Evolutionary conservation across 306 rosid genomes (phyloP).

Genomic region (Cucurbita pepo): DNA sequence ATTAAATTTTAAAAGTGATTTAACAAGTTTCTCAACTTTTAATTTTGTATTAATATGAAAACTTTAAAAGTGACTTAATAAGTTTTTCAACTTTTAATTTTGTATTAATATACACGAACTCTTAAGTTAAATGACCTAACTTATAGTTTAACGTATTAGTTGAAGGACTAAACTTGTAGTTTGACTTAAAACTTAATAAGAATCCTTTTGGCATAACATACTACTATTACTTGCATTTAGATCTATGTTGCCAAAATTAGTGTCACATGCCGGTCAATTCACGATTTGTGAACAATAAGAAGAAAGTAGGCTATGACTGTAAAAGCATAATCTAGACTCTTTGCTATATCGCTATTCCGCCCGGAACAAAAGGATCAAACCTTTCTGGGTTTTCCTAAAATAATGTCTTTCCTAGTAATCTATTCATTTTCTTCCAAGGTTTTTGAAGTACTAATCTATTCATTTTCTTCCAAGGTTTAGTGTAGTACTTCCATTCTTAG

Average conservation of each 20-base stretch:
- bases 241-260: not conserved
- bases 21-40: not conserved
- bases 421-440: no score
- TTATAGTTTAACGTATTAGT: no score
- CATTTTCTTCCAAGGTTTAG: no score
- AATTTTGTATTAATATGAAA: no score
- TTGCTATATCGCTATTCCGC: not conserved
- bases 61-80: no score
- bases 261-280: not conserved
- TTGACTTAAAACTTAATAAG: not conserved
- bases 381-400: not conserved
- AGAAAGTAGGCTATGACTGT: not conserved
- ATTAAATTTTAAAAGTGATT: not conserved
- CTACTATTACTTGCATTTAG: not conserved
- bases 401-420: not conserved
- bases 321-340: not conserved
- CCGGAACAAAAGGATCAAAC: no score
- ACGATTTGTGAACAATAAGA: not conserved
- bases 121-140: no score
- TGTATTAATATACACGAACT: no score
- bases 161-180: no score
- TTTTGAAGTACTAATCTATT: not conserved
- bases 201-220: not conserved
- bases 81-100: no score
- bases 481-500: not conserved